phyloP scores from a whole-genome alignment of 176 grass and related monocot species.

The Oryza australiensis region DNA sequence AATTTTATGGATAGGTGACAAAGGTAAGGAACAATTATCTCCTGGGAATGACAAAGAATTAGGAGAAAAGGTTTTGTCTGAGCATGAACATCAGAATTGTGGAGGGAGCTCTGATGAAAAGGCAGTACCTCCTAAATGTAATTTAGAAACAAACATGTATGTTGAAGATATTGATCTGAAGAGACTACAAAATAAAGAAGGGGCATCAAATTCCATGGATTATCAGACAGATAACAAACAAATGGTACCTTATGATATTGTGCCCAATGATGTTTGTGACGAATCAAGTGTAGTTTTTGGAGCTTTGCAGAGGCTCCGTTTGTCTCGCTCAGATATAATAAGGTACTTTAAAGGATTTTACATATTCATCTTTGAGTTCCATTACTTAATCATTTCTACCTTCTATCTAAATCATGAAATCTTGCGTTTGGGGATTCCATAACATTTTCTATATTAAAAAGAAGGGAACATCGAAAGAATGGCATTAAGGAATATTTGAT shows the following conservation, averaged over 20 bases:
- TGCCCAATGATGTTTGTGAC: slow-evolving; percentile 31
- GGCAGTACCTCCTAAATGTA: slow-evolving; percentile 21
- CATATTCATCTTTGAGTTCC: slow-evolving; percentile 3
- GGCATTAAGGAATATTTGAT: background rate
- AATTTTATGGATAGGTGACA: slow-evolving; percentile 41
- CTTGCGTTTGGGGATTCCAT: background rate
- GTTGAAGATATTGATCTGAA: slow-evolving; percentile 30
- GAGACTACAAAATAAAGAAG: slow-evolving; percentile 25
- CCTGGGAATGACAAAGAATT: slow-evolving; percentile 31
- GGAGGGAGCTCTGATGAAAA: slow-evolving; percentile 29
- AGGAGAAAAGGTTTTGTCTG: slow-evolving; percentile 25
- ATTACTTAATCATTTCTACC: background rate
- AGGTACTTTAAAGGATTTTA: slow-evolving; percentile 36
- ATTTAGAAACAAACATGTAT: slow-evolving; percentile 33
- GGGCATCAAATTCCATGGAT: slow-evolving; percentile 34
- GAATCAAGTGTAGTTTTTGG: slow-evolving; percentile 47
- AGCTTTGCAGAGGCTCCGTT: slow-evolving; percentile 44
- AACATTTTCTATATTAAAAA: background rate
- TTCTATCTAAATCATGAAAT: slow-evolving; percentile 8
- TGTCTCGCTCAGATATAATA: slow-evolving; percentile 52
- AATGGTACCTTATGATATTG: slow-evolving; percentile 42
- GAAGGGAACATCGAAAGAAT: background rate
- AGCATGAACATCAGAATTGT: slow-evolving; percentile 15
- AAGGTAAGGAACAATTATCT: slow-evolving; percentile 39
- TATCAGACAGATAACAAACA: slow-evolving; percentile 40